Conservation (phyloP, 331 rosid species). For the Malus hybrid region DNA sequence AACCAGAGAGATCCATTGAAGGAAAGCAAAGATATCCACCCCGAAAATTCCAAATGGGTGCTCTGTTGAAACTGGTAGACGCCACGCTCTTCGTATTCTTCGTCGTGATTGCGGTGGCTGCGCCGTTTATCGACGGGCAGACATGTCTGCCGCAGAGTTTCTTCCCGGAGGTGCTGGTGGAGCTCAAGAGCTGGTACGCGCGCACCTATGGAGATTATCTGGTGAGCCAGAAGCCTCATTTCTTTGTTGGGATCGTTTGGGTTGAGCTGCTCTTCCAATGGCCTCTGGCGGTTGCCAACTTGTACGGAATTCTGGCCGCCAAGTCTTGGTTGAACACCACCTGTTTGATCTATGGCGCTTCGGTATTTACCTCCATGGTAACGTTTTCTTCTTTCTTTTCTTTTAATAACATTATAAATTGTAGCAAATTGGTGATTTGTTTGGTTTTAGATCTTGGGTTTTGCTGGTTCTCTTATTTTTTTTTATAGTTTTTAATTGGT, state of each 20-base stretch:
- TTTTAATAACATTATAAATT: background rate
- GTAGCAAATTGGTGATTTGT: background rate
- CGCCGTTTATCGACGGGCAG: slow-evolving; percentile 63
- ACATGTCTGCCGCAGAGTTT: slow-evolving; percentile 34
- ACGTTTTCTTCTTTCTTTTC: background rate
- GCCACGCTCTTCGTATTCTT: slow-evolving; percentile 43
- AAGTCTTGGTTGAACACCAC: slow-evolving; percentile 70
- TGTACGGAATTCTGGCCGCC: slow-evolving; percentile 44
- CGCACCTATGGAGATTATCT: slow-evolving; percentile 54
- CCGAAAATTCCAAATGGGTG: slow-evolving; percentile 23
- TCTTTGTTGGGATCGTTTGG: slow-evolving; percentile 60
- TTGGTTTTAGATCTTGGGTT: background rate
- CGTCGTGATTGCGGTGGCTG: slow-evolving; percentile 35
- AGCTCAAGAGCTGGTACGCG: slow-evolving; percentile 42
- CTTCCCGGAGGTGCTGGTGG: slow-evolving; percentile 42
- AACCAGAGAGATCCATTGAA: no score
- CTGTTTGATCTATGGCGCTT: slow-evolving; percentile 73
- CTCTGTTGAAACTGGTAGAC: slow-evolving; percentile 33
- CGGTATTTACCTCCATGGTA: slow-evolving; percentile 63
- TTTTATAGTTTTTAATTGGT: background rate
- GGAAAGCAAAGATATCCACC: no score
- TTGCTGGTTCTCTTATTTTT: no score
- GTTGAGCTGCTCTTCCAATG: slow-evolving; percentile 68
- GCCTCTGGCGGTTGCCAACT: slow-evolving; percentile 59
- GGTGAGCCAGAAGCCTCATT: slow-evolving; percentile 50